These are phyloP conservation scores for Monilinia polystroma DNA, from an alignment of 2,329 filamentous ascomycete species.

Conservation along the genomic window DNA sequence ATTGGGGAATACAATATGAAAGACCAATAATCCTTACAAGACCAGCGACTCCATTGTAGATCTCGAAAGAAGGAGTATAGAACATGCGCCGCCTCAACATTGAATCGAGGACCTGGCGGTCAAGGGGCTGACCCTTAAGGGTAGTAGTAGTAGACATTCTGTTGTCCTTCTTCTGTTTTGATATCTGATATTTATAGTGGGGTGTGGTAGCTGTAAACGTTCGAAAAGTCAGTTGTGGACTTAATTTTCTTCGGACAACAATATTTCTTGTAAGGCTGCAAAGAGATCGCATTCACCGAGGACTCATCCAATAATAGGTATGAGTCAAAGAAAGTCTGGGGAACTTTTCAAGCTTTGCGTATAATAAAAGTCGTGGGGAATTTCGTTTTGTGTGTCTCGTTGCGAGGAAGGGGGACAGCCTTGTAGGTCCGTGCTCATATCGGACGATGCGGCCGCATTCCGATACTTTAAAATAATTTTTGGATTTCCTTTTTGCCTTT, in stretches of 20 bases:
- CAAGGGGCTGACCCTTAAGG: constrained; percentile 85
- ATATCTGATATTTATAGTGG: constrained; percentile 40
- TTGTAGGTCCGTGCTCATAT: constrained; percentile 12
- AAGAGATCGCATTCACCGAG: constrained; percentile 44
- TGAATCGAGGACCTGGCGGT: constrained; percentile 76
- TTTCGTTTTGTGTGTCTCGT: constrained; percentile 24
- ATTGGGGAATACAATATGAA: background rate
- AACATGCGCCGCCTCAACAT: constrained; percentile 87
- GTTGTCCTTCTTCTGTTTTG: constrained; percentile 26
- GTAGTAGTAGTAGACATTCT: constrained; percentile 67
- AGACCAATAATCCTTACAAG: constrained; percentile 54
- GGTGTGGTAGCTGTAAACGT: constrained; percentile 44
- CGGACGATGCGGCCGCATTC: constrained; percentile 20
- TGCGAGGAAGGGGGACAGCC: constrained; percentile 11
- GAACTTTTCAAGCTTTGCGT: constrained; percentile 20
- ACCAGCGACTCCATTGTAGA: constrained; percentile 85
- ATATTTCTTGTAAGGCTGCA: constrained; percentile 43
- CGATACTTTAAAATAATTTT: constrained; percentile 20
- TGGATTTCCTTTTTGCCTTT: constrained; percentile 23
- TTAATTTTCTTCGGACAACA: constrained; percentile 26
- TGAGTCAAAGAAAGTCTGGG: constrained; percentile 28
- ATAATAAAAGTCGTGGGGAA: constrained; percentile 14
- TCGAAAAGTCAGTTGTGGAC: constrained; percentile 36
- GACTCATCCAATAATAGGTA: constrained; percentile 33
- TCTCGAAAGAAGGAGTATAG: constrained; percentile 94